Percentiles rank a stretch among this genome's conserved stretches.
Evolutionary conservation across 352 stramenopile species (phyloP).

Genomic region (Halophytophthora batemanensis): DNA sequence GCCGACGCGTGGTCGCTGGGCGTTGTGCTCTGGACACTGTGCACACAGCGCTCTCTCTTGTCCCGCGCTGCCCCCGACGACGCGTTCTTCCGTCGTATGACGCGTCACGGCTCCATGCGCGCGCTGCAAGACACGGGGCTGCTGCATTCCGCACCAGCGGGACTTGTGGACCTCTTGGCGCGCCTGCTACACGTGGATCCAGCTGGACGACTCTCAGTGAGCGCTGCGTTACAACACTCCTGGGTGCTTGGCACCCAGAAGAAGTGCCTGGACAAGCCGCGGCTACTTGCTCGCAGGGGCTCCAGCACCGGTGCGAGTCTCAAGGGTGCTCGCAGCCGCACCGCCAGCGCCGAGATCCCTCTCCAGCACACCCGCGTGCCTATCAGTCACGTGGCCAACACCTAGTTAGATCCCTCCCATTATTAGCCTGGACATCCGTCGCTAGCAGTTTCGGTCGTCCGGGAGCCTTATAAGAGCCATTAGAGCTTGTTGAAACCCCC

Average conservation of each 20-base stretch:
- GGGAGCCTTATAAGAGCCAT: too few relatives aligned
- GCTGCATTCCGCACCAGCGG: conserved; percentile 22
- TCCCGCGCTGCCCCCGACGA: conserved; percentile 43
- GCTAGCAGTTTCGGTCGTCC: too few relatives aligned
- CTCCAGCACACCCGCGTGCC: conserved; percentile 56
- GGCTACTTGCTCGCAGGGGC: conserved; percentile 17
- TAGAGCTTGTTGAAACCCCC: neutral
- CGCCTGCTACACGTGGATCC: conserved; percentile 50
- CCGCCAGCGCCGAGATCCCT: conserved; percentile 47
- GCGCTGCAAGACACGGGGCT: conserved; percentile 29
- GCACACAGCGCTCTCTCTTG: conserved; percentile 61
- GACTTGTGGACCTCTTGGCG: conserved; percentile 40
- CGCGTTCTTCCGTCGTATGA: conserved; percentile 44
- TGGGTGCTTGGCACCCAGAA: conserved; percentile 32
- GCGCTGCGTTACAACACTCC: conserved; percentile 46
- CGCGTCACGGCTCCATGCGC: conserved; percentile 14
- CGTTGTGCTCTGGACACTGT: conserved; percentile 64
- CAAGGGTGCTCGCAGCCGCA: conserved; percentile 25
- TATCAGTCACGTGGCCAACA: conserved; percentile 15
- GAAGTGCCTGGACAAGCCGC: conserved; percentile 1
- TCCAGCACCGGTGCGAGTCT: conserved; percentile 15
- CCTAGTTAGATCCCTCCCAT: neutral
- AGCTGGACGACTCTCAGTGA: conserved; percentile 42
- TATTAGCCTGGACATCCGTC: too few relatives aligned
- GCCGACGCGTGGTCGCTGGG: conserved; percentile 72